Evolutionary conservation across 352 stramenopile genomes (phyloP), one percentile per base, ranked within the genome.

Genomic region (Aphanomyces invadans): DNA sequence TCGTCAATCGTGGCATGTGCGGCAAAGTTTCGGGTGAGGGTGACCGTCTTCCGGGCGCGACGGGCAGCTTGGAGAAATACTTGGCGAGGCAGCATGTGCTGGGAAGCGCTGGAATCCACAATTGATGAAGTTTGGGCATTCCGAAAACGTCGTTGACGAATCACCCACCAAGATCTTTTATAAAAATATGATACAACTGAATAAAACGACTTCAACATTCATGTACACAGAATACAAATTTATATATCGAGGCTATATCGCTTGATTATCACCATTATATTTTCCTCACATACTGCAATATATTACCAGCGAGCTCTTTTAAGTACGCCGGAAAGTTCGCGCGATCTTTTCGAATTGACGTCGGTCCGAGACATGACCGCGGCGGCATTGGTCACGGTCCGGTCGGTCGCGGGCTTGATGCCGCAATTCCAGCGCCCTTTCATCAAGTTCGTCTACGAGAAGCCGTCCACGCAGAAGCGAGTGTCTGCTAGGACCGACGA

Each of bases 1-100:
- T 67, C 60, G 38, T 67, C 60, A 33, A 67, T 67, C 11, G 60
- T 59, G 28, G 60, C 60, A 59, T 67, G 60, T 17, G 60, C 60
- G 4, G 60, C 60, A 48, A 67, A 67, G 42, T 19, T 57, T 12
- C 49, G 49, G 21, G 17, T 38, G 11, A 57, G 49, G 4, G 49
- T 15, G 21, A n/a, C 49, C 19, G 49, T 57, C 25, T 57, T 57
- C 21, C 21, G 17, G 17, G 29, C 15, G 25, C 60, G 33, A 3
- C n/a, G 46, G 28, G 33, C 19, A 38, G 42, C 42, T 36, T 36
- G 49, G 29, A 45, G 49, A 57, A 67, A 31, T 19, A 19, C 42
- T 12, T 52, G 57, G 19, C 44, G 33, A n/a, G 33, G 33, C 33
- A 28, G 19, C 52, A 45, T 60, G 57, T n/a, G 9, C 25, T 7